Percentiles rank a stretch among this genome's conserved stretches.
These are phyloP conservation scores for Globisporangium yorkense DNA, from an alignment of 352 stramenopile species.

Conservation along the genomic window DNA sequence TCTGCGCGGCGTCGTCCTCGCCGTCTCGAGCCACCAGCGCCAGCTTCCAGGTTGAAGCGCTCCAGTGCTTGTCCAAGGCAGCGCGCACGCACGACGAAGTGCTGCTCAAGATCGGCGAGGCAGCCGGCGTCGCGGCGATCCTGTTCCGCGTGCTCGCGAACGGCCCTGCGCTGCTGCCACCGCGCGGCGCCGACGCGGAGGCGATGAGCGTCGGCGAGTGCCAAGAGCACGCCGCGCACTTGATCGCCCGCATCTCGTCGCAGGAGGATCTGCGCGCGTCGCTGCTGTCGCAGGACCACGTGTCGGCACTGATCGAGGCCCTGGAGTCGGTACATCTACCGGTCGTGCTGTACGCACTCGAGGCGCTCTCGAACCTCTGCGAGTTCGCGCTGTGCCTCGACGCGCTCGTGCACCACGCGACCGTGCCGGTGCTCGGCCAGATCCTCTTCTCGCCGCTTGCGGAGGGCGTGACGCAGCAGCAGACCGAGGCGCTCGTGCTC, in stretches of 20 bases:
- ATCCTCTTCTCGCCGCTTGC: constrained; percentile 46
- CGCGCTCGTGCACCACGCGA: constrained; percentile 63
- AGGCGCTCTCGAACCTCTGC: constrained; percentile 51
- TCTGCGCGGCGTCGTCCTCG: constrained; percentile 15
- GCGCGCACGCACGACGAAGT: constrained; percentile 54
- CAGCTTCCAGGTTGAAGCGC: constrained; percentile 40
- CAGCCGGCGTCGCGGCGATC: constrained; percentile 28
- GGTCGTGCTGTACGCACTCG: constrained; percentile 57
- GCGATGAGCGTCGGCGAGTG: constrained; percentile 17
- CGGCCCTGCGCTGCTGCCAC: not conserved
- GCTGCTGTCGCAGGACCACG: constrained; percentile 47
- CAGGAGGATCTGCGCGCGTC: constrained; percentile 47
- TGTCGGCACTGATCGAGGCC: constrained; percentile 57
- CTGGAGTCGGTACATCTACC: constrained; percentile 64
- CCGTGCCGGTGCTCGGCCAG: constrained; percentile 64
- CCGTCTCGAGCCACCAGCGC: constrained; percentile 11
- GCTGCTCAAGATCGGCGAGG: constrained; percentile 54
- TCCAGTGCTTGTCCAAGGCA: constrained; percentile 63
- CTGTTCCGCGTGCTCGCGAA: constrained; percentile 37
- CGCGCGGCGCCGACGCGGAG: not conserved
- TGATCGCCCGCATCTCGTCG: constrained; percentile 47
- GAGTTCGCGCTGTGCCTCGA: constrained; percentile 61
- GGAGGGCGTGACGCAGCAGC: constrained; percentile 8
- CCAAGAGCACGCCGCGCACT: constrained; percentile 51
- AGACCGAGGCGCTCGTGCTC: constrained; percentile 28